Evolutionary conservation across 495 filamentous ascomycete genomes (phyloP), one percentile per base, ranked within the genome.

Genomic region (Annulohypoxylon nitens): DNA sequence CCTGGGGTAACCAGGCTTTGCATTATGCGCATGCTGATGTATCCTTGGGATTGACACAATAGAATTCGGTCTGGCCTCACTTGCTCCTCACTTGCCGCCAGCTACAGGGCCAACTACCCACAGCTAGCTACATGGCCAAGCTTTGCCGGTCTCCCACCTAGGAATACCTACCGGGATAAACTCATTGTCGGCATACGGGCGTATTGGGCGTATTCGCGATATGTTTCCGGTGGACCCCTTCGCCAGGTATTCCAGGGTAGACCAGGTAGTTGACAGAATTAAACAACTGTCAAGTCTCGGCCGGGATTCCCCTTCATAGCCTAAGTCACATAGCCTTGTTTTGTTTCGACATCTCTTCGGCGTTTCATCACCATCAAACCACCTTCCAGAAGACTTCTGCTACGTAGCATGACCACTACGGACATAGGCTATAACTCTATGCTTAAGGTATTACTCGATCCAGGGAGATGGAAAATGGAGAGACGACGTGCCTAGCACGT

Each of bases 401-500:
- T 47, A 47, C 43, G 43, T 47, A 47, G n/a, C 5, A 47, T 47
- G n/a, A 8, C 4, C 8, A 18, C 4, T 20, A 18, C 43, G 43
- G 43, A 47, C 43, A 47, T 47, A 47, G 43, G n/a, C 43, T 18
- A 18, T 41, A 33, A 36, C 41, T 9, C 45, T 34, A 61, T 45
- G 30, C 50, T 61, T 41, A 37, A 43, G 39, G 11, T 43, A 14
- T 48, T 36, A 36, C 61, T 57, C 26, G 60, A 69, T 64, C 70
- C 60, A 61, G 64, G 60, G 64, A 16, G 37, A 30, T 37, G 64
- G 64, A 20, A 64, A 20, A 64, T 54, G n/a, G 20, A 54, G 16
- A 62, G 23, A 18, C 26, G n/a, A 20, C 8, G 63, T 69, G 62
- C 67, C 62, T 62, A 57, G 43, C 62, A 66, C 58, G n/a, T 36